Evolutionary conservation across 768 basidiomycete genomes (phyloP).

Genomic region (Xanthoconium purpureum): DNA sequence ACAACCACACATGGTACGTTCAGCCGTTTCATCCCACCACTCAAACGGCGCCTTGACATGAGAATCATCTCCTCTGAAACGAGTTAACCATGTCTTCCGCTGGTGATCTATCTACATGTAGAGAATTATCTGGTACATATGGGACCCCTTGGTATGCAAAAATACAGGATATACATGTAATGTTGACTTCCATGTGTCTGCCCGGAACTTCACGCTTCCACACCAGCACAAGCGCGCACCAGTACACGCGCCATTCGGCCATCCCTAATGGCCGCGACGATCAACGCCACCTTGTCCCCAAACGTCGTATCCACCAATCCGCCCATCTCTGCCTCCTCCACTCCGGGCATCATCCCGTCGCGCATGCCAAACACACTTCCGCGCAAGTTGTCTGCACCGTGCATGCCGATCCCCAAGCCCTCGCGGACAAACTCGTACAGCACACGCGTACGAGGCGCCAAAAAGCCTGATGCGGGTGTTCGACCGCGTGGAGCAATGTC

Average conservation of each 20-base stretch:
- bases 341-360: slow-evolving; percentile 28
- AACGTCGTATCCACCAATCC: slow-evolving; percentile 46
- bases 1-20: too few species aligned
- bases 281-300: slow-evolving; percentile 68
- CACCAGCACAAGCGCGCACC: slow-evolving; percentile 44
- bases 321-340: slow-evolving; percentile 39
- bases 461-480: slow-evolving; percentile 63
- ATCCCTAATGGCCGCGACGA: slow-evolving; percentile 78
- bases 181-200: neutral
- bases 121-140: neutral
- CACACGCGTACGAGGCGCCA: slow-evolving; percentile 51
- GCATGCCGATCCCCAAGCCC: slow-evolving; percentile 74
- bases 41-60: too few species aligned
- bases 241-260: slow-evolving; percentile 62
- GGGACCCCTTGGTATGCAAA: neutral
- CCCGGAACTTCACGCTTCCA: slow-evolving; percentile 12
- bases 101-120: too few species aligned
- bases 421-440: slow-evolving; percentile 77
- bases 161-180: neutral
- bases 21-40: too few species aligned
- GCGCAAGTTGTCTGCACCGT: slow-evolving; percentile 70
- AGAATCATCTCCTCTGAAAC: too few species aligned
- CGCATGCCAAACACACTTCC: slow-evolving; percentile 56
- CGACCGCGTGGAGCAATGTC: slow-evolving; percentile 50
- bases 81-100: too few species aligned